phyloP scores from a whole-genome alignment of 768 basidiomycete genomes.

The Asterophora lycoperdoides region DNA sequence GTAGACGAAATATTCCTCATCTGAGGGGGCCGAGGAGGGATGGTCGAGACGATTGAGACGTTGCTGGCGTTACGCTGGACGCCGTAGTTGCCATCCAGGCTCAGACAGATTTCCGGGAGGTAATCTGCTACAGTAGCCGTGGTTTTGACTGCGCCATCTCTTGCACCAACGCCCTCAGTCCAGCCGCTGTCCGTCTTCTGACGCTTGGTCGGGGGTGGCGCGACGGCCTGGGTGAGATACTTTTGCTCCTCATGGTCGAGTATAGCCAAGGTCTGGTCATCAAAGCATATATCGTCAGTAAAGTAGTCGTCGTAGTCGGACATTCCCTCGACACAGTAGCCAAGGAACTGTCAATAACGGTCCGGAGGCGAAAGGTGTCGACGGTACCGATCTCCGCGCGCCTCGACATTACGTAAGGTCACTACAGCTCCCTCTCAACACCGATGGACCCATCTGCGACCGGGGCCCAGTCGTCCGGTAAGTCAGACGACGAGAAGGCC shows the following conservation, averaged over 20 bases:
- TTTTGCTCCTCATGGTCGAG: slow-evolving; percentile 57
- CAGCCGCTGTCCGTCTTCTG: slow-evolving; percentile 49
- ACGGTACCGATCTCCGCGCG: neutral
- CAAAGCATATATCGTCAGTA: slow-evolving; percentile 59
- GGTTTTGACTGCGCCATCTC: slow-evolving; percentile 12
- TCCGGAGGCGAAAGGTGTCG: no score
- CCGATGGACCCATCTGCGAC: slow-evolving; percentile 29
- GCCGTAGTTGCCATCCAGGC: slow-evolving; percentile 53
- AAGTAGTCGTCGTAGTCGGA: slow-evolving; percentile 63
- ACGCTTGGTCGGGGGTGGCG: slow-evolving; percentile 47
- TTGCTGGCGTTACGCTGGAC: slow-evolving; percentile 24
- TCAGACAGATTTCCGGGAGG: slow-evolving; percentile 62
- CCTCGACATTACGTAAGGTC: slow-evolving; percentile 14
- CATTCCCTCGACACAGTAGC: slow-evolving; percentile 34
- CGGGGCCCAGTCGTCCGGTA: slow-evolving; percentile 22
- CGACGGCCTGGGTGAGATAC: slow-evolving; percentile 28
- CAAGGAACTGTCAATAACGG: neutral
- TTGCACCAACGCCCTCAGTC: slow-evolving; percentile 27
- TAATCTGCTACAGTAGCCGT: slow-evolving; percentile 42
- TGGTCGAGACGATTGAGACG: neutral
- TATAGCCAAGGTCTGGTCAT: slow-evolving; percentile 56
- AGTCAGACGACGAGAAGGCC: slow-evolving; percentile 40
- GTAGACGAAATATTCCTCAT: neutral
- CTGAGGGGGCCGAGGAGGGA: neutral
- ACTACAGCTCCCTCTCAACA: neutral